Evolutionary conservation across 2,329 filamentous ascomycete species (phyloP).

Genomic region (Fusarium cyanostomum): DNA sequence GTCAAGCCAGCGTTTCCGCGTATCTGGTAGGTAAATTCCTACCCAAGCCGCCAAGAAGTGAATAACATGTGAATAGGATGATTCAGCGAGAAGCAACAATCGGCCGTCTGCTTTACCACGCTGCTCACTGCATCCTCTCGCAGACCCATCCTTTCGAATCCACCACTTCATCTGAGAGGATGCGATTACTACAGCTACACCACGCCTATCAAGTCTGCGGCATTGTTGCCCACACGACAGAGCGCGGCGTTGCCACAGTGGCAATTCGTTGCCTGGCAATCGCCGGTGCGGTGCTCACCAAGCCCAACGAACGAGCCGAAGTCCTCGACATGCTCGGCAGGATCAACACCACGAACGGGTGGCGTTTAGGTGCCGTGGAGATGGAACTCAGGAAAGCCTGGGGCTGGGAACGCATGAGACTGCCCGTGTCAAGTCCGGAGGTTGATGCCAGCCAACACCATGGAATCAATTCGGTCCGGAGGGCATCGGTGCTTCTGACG

Average conservation of each 20-base stretch:
- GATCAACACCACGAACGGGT: conserved; percentile 80
- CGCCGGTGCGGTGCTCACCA: conserved; percentile 76
- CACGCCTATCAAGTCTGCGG: conserved; percentile 90
- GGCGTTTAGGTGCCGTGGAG: conserved; percentile 78
- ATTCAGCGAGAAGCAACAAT: conserved; percentile 84
- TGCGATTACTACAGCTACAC: conserved; percentile 73
- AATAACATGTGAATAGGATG: conserved; percentile 62
- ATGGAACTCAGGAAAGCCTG: conserved; percentile 78
- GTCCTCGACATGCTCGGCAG: conserved; percentile 79
- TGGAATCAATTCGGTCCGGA: conserved; percentile 6
- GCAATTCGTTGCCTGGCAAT: conserved; percentile 82
- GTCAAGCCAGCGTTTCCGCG: conserved; percentile 84
- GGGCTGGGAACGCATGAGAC: conserved; percentile 66
- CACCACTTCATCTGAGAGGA: conserved; percentile 68
- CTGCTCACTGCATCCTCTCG: conserved; percentile 80
- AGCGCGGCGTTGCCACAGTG: conserved; percentile 80
- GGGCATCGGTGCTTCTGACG: conserved; percentile 17
- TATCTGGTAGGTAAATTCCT: conserved; percentile 71
- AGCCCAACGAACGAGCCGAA: conserved; percentile 79
- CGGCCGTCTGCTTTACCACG: conserved; percentile 89
- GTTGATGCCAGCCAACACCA: conserved; percentile 16
- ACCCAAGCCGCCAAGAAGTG: background rate
- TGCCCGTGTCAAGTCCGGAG: conserved; percentile 16
- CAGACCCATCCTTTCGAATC: conserved; percentile 79
- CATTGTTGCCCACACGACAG: conserved; percentile 85